Base-by-base conservation (phyloP, 495 filamentous ascomycete genomes). In the Penicillium nucicola region DNA sequence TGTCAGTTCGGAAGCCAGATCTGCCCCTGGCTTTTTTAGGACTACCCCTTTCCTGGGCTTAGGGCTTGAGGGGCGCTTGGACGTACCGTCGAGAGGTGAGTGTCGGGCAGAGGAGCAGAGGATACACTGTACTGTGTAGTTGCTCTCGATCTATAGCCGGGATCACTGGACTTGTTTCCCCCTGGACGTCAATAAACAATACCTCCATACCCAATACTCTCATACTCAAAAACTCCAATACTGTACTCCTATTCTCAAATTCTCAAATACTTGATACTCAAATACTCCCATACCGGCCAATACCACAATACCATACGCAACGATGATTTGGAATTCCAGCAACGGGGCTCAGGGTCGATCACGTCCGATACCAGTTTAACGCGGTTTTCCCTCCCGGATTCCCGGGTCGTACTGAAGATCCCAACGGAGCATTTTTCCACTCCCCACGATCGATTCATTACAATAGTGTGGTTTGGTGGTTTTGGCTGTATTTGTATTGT, bases 321-420 rank as follows among this genome's bases (percentile, higher is more conserved):
- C n/a, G n/a, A 47, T 65, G 62, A 65, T 65, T 65, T 65, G 62
- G 62, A 65, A 65, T 65, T 62, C 59, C 60, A 60, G 56, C 42
- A 53, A 60, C 52, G 56, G 62, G 62, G 62, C 59, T 63, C 59
- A 60, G 42, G 52, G 62, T 62, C 62, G 62, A 65, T 65, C 62
- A 50, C 62, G 25, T 62, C 50, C 54, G 44, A 54, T 60, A 62
- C 58, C 48, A 52, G 40, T 14, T 37, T 48, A 37, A 37, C 33
- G 49, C 34, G 19, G 33, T 20, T 51, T 42, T 39, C 53, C 61
- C 62, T 55, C 61, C 59, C 59, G 53, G 46, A 65, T 60, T 57
- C 55, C 56, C 59, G 62, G 61, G 58, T 64, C 53, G 56, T 56
- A 57, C 53, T 54, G 62, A 57, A 47, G 58, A 64, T 62, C 55